Percentiles rank a stretch among this genome's conserved stretches.
phyloP scores from a whole-genome alignment of 2,329 filamentous ascomycete species.

The Penicillium sclerotiorum region DNA sequence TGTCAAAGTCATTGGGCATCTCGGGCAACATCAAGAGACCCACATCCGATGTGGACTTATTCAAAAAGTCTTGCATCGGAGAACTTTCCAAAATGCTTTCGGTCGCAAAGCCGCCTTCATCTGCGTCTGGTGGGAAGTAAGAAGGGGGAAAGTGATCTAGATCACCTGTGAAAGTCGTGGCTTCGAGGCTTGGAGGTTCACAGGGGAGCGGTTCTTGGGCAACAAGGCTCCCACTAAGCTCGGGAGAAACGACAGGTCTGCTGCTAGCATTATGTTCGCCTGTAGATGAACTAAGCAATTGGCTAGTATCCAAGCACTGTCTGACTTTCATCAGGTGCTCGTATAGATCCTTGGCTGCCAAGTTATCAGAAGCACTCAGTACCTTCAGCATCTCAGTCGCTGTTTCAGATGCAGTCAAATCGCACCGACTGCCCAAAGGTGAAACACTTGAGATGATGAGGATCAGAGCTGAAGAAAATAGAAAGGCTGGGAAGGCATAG shows the following conservation, averaged over 20 bases:
- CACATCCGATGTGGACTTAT: constrained; percentile 10
- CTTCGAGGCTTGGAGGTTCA: not conserved
- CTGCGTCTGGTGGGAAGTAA: too few species aligned
- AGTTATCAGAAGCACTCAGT: constrained; percentile 12
- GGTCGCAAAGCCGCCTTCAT: constrained; percentile 6
- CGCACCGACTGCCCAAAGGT: constrained; percentile 17
- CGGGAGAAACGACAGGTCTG: not conserved
- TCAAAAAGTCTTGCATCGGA: constrained; percentile 16
- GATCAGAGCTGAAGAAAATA: constrained; percentile 35
- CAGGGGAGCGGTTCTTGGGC: not conserved
- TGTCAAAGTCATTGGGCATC: constrained; percentile 12
- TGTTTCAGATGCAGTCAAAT: constrained; percentile 25
- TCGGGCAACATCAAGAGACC: constrained; percentile 11
- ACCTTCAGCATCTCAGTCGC: constrained; percentile 25
- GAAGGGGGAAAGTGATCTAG: too few species aligned
- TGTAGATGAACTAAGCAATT: not conserved
- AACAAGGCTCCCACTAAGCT: not conserved
- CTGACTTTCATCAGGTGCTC: constrained; percentile 14
- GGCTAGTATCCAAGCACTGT: constrained; percentile 2
- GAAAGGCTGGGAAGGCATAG: constrained; percentile 35
- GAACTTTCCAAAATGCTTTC: constrained; percentile 19
- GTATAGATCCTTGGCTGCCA: constrained; percentile 16
- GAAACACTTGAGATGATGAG: constrained; percentile 32
- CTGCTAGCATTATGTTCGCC: not conserved
- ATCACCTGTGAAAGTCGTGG: too few species aligned